phyloP scores from a whole-genome alignment of 2,329 filamentous ascomycete species.

The Apiospora malaysiana region DNA sequence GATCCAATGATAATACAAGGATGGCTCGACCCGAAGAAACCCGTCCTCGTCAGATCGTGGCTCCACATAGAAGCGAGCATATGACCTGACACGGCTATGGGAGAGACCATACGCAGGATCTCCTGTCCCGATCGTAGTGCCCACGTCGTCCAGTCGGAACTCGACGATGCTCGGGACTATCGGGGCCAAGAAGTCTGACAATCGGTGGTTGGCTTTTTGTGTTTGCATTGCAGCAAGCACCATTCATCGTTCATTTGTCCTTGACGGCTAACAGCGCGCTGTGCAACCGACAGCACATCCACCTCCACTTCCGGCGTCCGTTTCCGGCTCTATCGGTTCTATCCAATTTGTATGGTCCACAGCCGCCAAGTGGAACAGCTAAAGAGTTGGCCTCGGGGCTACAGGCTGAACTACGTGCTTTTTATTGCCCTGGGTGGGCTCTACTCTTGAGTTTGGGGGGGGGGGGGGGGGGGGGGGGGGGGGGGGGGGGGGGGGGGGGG shows the following conservation, averaged over 20 bases:
- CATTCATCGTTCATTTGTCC: neutral
- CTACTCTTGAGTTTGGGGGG: too few relatives aligned
- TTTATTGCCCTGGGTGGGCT: constrained; percentile 4
- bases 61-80: neutral
- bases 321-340: constrained; percentile 8
- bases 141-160: constrained; percentile 4
- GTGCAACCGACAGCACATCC: neutral
- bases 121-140: neutral
- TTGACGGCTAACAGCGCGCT: constrained; percentile 5
- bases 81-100: neutral
- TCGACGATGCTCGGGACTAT: neutral
- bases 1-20: neutral
- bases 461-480: too few relatives aligned
- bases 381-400: neutral
- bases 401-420: neutral
- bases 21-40: neutral
- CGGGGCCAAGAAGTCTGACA: neutral
- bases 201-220: neutral
- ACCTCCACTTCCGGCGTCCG: neutral
- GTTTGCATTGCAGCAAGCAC: neutral
- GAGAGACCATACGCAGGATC: neutral
- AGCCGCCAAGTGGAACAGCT: constrained; percentile 11
- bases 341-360: constrained; percentile 6
- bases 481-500: too few relatives aligned
- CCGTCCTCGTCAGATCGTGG: neutral